These are phyloP conservation scores for Neurospora africana DNA, from an alignment of 495 filamentous ascomycete species.

Conservation along the genomic window DNA sequence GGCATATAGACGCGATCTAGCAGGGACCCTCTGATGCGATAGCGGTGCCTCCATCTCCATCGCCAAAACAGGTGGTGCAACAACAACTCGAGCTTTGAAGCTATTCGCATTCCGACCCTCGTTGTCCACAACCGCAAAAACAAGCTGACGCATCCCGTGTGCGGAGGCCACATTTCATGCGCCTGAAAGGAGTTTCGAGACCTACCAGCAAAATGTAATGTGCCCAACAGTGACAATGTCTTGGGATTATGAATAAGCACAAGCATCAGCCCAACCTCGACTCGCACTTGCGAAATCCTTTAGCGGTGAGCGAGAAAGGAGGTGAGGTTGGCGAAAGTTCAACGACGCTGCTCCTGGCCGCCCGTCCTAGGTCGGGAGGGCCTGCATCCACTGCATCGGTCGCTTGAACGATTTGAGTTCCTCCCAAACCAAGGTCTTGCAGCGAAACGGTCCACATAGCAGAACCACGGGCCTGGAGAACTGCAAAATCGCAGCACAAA, in stretches of 20 bases:
- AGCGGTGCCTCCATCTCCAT: neutral
- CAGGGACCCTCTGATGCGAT: neutral
- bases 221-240: neutral
- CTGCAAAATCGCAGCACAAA: slow-evolving; percentile 7
- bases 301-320: neutral
- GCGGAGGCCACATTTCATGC: neutral
- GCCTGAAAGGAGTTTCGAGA: neutral
- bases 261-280: neutral
- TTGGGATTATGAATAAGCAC: neutral
- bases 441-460: slow-evolving; percentile 11
- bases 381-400: slow-evolving; percentile 11
- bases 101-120: neutral
- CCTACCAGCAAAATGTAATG: neutral
- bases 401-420: slow-evolving; percentile 15
- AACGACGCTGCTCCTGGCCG: neutral
- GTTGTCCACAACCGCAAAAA: neutral
- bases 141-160: neutral
- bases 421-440: slow-evolving; percentile 9
- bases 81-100: neutral
- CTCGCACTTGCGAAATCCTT: neutral
- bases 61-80: neutral
- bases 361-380: neutral
- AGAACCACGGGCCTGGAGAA: slow-evolving; percentile 6
- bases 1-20: neutral
- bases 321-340: neutral